Evolutionary conservation across 2,329 filamentous ascomycete genomes (phyloP).

Genomic region (Penicillium fuscoglaucum): DNA sequence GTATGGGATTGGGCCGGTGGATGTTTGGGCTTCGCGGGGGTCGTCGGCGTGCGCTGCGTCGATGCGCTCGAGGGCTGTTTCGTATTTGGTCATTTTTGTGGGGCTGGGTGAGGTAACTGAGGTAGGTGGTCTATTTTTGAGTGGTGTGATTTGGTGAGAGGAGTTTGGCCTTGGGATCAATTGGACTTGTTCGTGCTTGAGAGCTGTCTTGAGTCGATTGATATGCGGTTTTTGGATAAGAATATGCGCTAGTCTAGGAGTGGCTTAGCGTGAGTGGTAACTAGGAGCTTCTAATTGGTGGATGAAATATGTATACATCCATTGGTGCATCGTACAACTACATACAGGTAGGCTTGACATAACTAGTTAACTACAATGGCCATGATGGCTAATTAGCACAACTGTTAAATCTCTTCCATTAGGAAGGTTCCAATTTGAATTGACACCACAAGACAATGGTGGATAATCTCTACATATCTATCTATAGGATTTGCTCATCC

Average conservation of each 20-base stretch:
- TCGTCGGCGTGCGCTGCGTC: slow-evolving; percentile 71
- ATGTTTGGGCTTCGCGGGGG: slow-evolving; percentile 53
- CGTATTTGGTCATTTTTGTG: slow-evolving; percentile 35
- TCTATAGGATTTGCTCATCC: slow-evolving; percentile 7
- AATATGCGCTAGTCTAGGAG: background rate
- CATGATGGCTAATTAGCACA: background rate
- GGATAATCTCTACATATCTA: slow-evolving; percentile 7
- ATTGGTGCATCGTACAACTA: background rate
- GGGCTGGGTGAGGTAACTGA: background rate
- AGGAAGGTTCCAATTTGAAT: background rate
- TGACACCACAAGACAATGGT: slow-evolving; percentile 2
- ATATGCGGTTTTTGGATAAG: slow-evolving; percentile 7
- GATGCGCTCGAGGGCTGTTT: slow-evolving; percentile 63
- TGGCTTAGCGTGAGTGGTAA: background rate
- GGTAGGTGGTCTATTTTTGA: background rate
- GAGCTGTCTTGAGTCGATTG: background rate
- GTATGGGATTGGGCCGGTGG: slow-evolving; percentile 60
- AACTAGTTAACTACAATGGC: background rate
- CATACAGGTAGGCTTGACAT: background rate
- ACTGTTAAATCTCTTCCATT: background rate
- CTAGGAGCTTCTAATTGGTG: background rate
- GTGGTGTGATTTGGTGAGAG: background rate
- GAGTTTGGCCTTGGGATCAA: background rate
- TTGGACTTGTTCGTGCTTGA: background rate
- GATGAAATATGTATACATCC: background rate